Evolutionary conservation across 306 rosid genomes (phyloP), one percentile per base, ranked within the genome.

Genomic region (Casuarina cunninghamiana): DNA sequence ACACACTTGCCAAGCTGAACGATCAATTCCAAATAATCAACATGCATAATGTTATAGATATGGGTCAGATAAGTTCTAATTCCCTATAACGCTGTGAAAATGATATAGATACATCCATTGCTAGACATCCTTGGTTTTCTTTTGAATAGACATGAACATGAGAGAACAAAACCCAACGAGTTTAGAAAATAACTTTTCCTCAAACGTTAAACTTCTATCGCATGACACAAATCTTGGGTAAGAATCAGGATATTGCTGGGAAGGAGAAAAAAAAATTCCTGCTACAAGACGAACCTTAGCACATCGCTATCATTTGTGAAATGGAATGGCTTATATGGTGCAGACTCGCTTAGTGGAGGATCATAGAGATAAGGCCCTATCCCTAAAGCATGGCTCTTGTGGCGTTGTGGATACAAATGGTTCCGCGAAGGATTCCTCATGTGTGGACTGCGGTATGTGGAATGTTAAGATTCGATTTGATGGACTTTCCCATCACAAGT

Each of bases 281-380:
- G 7, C 35, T 58, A 58, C 39, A 21, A 6, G 70, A 67, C 50
- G 32, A 42, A 21, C 38, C 65, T 53, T 53, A 58, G 49, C 69
- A 21, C 21, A 48, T 17, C 57, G 74, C 41, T 3, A 71, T 84
- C 79, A 73, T 0, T 54, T 21, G 43, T 61, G 72, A 57, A 71
- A 75, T 78, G 76, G 73, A 73, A 84, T 82, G 91, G 93, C 74
- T 53, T 69, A 62, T 74, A 84, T 72, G 75, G 32, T 57, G 84
- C 6, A 50, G 66, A 83, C 50, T 58, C 49, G 42, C 80, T 37
- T 84, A 43, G 82, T 13, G 46, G 71, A 74, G 90, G 82, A 84
- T 57, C 54, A 17, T 62, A 81, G 35, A 77, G 93, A 91, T 87
- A 87, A 85, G 86, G 82, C 77, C 82, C 84, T 86, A 91, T 91